These are phyloP conservation scores for Apiospora malaysiana DNA, from an alignment of 2,329 filamentous ascomycete genomes.

Conservation along the genomic window DNA sequence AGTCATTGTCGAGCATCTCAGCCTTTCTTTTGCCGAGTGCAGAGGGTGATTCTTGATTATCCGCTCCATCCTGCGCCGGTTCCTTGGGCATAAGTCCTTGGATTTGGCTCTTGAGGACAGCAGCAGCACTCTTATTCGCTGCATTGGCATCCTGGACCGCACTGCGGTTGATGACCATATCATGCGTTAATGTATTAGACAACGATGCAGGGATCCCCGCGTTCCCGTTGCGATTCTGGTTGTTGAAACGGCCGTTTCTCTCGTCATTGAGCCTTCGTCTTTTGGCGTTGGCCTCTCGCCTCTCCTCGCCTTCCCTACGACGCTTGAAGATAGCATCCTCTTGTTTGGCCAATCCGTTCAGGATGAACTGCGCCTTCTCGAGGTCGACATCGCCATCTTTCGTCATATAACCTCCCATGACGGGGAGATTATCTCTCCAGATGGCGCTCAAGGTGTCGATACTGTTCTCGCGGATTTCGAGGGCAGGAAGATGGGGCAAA, in stretches of 20 bases:
- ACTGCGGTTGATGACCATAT: slow-evolving; percentile 82
- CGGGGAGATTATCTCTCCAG: slow-evolving; percentile 89
- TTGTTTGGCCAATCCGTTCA: slow-evolving; percentile 87
- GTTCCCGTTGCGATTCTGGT: slow-evolving; percentile 43
- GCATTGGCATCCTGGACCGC: slow-evolving; percentile 71
- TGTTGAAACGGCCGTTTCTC: slow-evolving; percentile 43
- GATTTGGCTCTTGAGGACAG: slow-evolving; percentile 81
- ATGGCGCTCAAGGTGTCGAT: slow-evolving; percentile 97
- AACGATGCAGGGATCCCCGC: slow-evolving; percentile 52
- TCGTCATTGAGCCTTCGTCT: slow-evolving; percentile 74
- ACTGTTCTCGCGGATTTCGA: slow-evolving; percentile 96
- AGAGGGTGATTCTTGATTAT: slow-evolving; percentile 51
- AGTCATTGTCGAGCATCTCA: slow-evolving; percentile 67
- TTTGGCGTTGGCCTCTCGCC: slow-evolving; percentile 79
- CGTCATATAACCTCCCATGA: slow-evolving; percentile 95
- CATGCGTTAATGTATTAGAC: slow-evolving; percentile 74
- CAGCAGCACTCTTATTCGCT: slow-evolving; percentile 94
- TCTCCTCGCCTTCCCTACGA: slow-evolving; percentile 84
- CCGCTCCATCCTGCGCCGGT: slow-evolving; percentile 26
- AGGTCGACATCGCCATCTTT: slow-evolving; percentile 94
- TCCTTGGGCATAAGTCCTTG: slow-evolving; percentile 51
- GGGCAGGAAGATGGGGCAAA: slow-evolving; percentile 92
- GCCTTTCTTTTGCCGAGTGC: slow-evolving; percentile 79
- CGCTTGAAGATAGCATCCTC: slow-evolving; percentile 93
- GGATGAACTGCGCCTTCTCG: slow-evolving; percentile 82